phyloP scores from a whole-genome alignment of 139 green algal genomes.

The Marvania coccoides region DNA sequence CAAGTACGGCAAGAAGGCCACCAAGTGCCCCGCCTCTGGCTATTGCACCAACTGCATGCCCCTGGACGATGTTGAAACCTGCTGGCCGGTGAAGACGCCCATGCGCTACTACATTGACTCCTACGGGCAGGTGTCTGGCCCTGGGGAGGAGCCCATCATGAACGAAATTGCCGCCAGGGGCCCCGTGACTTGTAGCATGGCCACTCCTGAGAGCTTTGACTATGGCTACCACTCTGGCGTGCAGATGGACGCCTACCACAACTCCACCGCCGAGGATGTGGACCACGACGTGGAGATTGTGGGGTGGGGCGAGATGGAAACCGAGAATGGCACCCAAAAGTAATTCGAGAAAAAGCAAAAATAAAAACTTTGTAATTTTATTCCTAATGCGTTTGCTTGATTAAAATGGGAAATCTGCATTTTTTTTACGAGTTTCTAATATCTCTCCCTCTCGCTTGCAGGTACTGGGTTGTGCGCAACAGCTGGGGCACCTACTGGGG shows the following conservation, averaged over 20 bases:
- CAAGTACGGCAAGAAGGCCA: constrained; percentile 27
- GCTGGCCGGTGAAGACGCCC: constrained; percentile 44
- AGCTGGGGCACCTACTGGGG: constrained; percentile 57
- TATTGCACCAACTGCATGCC: constrained; percentile 57
- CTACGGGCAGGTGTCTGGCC: constrained; percentile 15
- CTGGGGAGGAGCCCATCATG: constrained; percentile 33
- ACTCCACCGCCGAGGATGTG: constrained; percentile 29
- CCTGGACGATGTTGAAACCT: constrained; percentile 26
- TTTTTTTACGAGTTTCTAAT: not conserved
- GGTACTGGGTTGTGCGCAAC: constrained; percentile 46
- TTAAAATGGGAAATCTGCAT: no score
- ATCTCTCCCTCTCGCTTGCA: not conserved
- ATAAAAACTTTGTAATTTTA: no score
- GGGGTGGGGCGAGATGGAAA: constrained; percentile 41
- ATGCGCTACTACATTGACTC: constrained; percentile 39
- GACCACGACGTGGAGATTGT: constrained; percentile 52
- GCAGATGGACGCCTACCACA: constrained; percentile 9
- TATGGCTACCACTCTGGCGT: constrained; percentile 42
- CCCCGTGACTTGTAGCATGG: constrained; percentile 42
- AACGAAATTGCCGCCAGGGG: constrained; percentile 29
- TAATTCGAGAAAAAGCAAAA: no score
- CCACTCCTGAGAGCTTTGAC: constrained; percentile 38
- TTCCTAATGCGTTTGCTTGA: no score
- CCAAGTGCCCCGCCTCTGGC: constrained; percentile 30
- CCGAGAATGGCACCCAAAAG: not conserved